Evolutionary conservation across 2,329 filamentous ascomycete genomes (phyloP).

Genomic region (Nemania diffusa): DNA sequence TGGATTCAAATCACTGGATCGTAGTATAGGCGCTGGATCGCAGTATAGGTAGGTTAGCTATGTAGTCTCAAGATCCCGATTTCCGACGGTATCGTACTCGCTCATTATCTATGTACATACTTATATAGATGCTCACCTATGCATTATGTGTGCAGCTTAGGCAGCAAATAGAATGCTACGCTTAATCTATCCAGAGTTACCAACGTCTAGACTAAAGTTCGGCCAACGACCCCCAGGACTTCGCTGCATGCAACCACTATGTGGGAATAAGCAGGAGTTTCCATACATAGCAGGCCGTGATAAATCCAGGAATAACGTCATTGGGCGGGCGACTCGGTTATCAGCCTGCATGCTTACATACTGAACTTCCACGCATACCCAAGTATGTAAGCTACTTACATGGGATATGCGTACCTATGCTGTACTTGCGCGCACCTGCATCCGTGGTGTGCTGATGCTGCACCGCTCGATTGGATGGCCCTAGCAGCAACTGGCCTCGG

Average conservation of each 20-base stretch:
- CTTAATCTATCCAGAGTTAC: background rate
- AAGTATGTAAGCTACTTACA: background rate
- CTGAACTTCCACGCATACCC: background rate
- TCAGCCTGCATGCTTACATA: slow-evolving; percentile 15
- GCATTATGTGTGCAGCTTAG: background rate
- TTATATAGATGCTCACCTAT: no score
- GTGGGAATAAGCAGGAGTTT: slow-evolving; percentile 11
- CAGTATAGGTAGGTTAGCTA: no score
- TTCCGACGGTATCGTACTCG: background rate
- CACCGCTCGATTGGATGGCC: background rate
- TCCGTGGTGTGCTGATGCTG: slow-evolving; percentile 7
- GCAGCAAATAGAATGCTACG: background rate
- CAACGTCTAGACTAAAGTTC: background rate
- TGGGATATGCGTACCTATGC: background rate
- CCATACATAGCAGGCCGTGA: background rate
- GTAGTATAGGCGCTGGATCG: background rate
- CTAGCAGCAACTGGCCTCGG: background rate
- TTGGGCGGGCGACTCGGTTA: background rate
- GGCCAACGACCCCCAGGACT: background rate
- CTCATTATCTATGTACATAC: background rate
- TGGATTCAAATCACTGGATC: background rate
- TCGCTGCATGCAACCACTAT: background rate
- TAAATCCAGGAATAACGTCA: background rate
- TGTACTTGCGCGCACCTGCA: background rate
- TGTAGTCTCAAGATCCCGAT: background rate